A percentile compares a stretch with the other conserved stretches of the same genome.
Evolutionary conservation across 2,329 filamentous ascomycete genomes (phyloP).

Genomic region (Arthroderma sp.): DNA sequence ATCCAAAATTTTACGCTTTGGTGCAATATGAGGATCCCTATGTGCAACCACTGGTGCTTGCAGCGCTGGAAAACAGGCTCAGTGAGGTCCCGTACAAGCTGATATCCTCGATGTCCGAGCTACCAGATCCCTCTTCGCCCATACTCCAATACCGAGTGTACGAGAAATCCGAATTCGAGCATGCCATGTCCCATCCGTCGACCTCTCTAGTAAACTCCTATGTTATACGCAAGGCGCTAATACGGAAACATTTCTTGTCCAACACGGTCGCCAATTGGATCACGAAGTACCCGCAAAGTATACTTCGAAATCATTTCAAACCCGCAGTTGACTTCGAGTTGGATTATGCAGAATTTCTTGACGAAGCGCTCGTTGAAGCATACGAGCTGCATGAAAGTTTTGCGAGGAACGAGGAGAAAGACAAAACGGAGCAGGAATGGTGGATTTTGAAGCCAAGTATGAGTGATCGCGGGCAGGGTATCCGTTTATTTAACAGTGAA

Average conservation of each 20-base stretch:
- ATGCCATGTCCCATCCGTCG: constrained; percentile 48
- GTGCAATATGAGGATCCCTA: constrained; percentile 80
- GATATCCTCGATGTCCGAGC: constrained; percentile 38
- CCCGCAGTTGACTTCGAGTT: constrained; percentile 78
- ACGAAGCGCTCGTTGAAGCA: constrained; percentile 80
- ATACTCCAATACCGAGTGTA: constrained; percentile 75
- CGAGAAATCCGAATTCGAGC: constrained; percentile 74
- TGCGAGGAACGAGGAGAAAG: constrained; percentile 52
- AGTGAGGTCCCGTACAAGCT: constrained; percentile 43
- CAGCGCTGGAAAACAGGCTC: constrained; percentile 53
- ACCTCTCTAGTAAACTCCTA: constrained; percentile 73
- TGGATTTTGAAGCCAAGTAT: constrained; percentile 98
- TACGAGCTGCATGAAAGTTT: constrained; percentile 76
- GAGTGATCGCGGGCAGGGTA: constrained; percentile 92
- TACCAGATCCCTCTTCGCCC: constrained; percentile 34
- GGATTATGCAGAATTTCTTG: constrained; percentile 92
- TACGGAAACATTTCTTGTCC: constrained; percentile 87
- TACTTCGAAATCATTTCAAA: constrained; percentile 59
- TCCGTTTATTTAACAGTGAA: constrained; percentile 75
- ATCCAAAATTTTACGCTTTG: constrained; percentile 49
- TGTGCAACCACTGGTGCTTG: constrained; percentile 71
- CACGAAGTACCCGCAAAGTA: constrained; percentile 62
- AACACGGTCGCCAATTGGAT: constrained; percentile 75
- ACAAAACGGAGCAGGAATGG: constrained; percentile 59
- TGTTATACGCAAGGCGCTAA: constrained; percentile 88